These are phyloP conservation scores for Pseudonitzschia multistriata DNA, from an alignment of 108 stramenopile genomes.

Conservation along the genomic window DNA sequence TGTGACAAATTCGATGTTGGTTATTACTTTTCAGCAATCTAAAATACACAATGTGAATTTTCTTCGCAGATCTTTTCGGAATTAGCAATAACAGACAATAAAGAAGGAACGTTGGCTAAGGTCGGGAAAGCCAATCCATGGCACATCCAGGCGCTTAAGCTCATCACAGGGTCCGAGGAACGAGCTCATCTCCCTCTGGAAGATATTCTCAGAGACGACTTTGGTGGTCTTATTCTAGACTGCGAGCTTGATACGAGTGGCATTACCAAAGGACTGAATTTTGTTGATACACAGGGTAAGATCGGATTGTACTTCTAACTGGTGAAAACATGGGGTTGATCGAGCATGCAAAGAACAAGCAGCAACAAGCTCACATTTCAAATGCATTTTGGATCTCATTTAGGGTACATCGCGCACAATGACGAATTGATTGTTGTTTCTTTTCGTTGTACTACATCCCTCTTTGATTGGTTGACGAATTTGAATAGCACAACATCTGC, in stretches of 20 bases:
- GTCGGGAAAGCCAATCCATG: conserved; percentile 44
- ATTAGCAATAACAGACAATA: conserved; percentile 48
- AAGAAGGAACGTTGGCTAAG: conserved; percentile 31
- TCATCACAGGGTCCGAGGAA: conserved; percentile 49
- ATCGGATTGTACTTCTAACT: no score
- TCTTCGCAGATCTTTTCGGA: conserved; percentile 24
- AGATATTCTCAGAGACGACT: conserved; percentile 39
- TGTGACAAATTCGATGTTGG: neutral
- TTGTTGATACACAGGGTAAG: conserved; percentile 51
- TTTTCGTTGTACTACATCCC: conserved; percentile 51
- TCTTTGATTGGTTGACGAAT: conserved; percentile 59
- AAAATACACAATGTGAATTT: neutral
- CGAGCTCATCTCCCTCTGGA: conserved; percentile 51
- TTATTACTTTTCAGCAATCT: neutral
- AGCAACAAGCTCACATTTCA: neutral
- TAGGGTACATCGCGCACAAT: conserved; percentile 57
- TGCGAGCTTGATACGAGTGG: conserved; percentile 35
- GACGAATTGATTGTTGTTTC: conserved; percentile 52
- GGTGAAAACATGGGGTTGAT: no score
- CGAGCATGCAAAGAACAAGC: no score
- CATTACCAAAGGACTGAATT: conserved; percentile 27
- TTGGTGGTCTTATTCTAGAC: conserved; percentile 38
- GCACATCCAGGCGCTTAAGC: conserved; percentile 47
- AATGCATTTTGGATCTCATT: neutral
- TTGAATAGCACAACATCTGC: conserved; percentile 38